Evolutionary conservation across 2,329 filamentous ascomycete species (phyloP), one percentile per base, ranked within the genome.

Genomic region (Hypomyces perniciosus): DNA sequence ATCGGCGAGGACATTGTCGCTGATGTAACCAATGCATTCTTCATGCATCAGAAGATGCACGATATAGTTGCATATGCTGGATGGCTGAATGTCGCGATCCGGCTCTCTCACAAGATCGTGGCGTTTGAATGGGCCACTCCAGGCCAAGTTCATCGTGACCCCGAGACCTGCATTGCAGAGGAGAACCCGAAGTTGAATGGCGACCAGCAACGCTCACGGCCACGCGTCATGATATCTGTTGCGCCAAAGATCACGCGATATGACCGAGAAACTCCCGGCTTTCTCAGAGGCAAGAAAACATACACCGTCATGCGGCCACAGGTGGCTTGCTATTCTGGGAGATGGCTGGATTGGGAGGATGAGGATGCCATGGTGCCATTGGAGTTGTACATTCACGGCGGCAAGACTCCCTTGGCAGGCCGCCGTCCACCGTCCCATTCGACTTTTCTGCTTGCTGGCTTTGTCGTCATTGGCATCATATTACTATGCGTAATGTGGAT

Each of bases 211-310:
- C 28, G 12, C 6, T 10, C 12, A 1, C 29, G 46, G 29, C 57
- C 62, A 6, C 60, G 66, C n/a, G 59, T 68, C 33, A 67, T 67
- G 53, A 63, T 69, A n/a, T 61, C 60, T 2, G 57, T 62, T 2
- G 53, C 54, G 1, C 66, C 66, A 4, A 52, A 53, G 20, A 59
- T 68, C 26, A 42, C 56, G 39, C 59, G 57, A 9, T 48, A 61
- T 53, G 59, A 47, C 26, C 53, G 51, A 5, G 51, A 48, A n/a
- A 28, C 41, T 3, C 44, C 54, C 20, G 48, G 46, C 1, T 12
- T 52, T 27, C 47, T 49, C 7, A 29, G 51, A 8, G 59, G 62
- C 8, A 54, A 54, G 8, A 50, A 41, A 8, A 54, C 53, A 6
- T 61, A 59, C 40, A 61, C 34, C 3, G 51, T 66, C 26, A 54